Conservation (phyloP, 2,329 filamentous ascomycete genomes). For the Rasamsonia emersonii region DNA sequence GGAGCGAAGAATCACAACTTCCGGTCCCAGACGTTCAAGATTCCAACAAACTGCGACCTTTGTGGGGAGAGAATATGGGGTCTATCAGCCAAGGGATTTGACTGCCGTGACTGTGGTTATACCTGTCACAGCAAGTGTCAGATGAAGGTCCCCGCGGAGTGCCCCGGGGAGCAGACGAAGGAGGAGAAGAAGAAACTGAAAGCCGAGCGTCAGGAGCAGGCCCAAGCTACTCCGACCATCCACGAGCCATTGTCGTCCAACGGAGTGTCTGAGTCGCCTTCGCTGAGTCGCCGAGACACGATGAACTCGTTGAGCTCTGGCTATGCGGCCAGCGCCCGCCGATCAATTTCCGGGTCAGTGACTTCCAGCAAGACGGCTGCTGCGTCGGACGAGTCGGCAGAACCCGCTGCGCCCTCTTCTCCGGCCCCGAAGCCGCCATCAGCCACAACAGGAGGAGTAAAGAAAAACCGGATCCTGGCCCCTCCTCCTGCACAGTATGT, state of each 20-base stretch:
- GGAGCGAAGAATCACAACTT: constrained; percentile 95
- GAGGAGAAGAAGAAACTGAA: constrained; percentile 95
- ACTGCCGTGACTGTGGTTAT: constrained; percentile 93
- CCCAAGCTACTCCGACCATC: constrained; percentile 46
- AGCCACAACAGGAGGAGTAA: constrained; percentile 11
- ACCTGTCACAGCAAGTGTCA: constrained; percentile 98
- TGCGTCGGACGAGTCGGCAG: constrained; percentile 38
- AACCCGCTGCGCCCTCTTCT: constrained; percentile 30
- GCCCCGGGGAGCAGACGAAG: constrained; percentile 86
- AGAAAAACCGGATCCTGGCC: constrained; percentile 69
- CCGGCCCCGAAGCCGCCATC: constrained; percentile 21
- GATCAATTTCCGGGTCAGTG: constrained; percentile 59
- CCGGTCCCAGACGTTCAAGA: constrained; percentile 98
- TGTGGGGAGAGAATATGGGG: constrained; percentile 98
- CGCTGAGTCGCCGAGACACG: constrained; percentile 71
- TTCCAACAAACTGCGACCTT: constrained; percentile 95
- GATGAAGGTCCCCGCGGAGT: constrained; percentile 96
- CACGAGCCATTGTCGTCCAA: constrained; percentile 28
- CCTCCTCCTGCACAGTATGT: constrained; percentile 79
- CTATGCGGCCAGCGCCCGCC: constrained; percentile 68
- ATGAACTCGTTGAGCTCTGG: constrained; percentile 86
- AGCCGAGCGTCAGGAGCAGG: constrained; percentile 69
- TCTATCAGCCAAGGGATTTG: constrained; percentile 89
- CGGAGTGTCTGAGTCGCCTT: constrained; percentile 52
- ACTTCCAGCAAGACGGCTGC: constrained; percentile 36